Percentiles rank a stretch among this genome's conserved stretches.
phyloP scores from a whole-genome alignment of 2,329 filamentous ascomycete species.

The Mycocentrospora acerina region DNA sequence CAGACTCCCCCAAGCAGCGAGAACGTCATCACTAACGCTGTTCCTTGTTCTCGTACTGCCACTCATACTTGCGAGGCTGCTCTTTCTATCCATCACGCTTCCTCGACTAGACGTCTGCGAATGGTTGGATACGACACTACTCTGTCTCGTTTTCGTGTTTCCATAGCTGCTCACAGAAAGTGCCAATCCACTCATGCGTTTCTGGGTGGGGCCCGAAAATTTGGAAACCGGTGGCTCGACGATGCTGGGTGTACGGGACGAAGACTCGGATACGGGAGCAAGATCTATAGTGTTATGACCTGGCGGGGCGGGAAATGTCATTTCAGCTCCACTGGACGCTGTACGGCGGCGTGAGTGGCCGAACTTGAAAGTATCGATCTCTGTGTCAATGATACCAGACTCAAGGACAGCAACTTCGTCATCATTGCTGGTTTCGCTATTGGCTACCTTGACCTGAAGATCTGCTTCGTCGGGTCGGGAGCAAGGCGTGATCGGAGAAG shows the following conservation, averaged over 20 bases:
- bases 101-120: slow-evolving; percentile 12
- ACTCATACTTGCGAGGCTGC: slow-evolving; percentile 25
- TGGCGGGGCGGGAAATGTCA: slow-evolving; percentile 23
- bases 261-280: slow-evolving; percentile 22
- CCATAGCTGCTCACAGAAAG: slow-evolving; percentile 7
- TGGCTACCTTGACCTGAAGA: slow-evolving; percentile 38
- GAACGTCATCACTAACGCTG: slow-evolving; percentile 50
- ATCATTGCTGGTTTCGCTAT: slow-evolving; percentile 37
- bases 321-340: slow-evolving; percentile 35
- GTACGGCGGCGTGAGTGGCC: slow-evolving; percentile 37
- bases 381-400: slow-evolving; percentile 24
- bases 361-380: slow-evolving; percentile 7
- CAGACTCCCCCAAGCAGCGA: slow-evolving; percentile 50
- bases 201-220: slow-evolving; percentile 15
- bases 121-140: slow-evolving; percentile 21
- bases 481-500: slow-evolving; percentile 41
- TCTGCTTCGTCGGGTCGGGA: slow-evolving; percentile 28
- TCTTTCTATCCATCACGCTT: slow-evolving; percentile 23
- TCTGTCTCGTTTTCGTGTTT: slow-evolving; percentile 16
- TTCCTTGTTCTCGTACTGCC: slow-evolving; percentile 22
- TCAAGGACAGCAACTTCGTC: slow-evolving; percentile 30
- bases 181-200: slow-evolving; percentile 18
- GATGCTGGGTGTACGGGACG: slow-evolving; percentile 25
- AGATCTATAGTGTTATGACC: slow-evolving; percentile 16
- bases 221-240: slow-evolving; percentile 18